These are phyloP conservation scores for Macadamia integrifolia DNA, from an alignment of 164 flowering plant genomes.

Conservation along the genomic window DNA sequence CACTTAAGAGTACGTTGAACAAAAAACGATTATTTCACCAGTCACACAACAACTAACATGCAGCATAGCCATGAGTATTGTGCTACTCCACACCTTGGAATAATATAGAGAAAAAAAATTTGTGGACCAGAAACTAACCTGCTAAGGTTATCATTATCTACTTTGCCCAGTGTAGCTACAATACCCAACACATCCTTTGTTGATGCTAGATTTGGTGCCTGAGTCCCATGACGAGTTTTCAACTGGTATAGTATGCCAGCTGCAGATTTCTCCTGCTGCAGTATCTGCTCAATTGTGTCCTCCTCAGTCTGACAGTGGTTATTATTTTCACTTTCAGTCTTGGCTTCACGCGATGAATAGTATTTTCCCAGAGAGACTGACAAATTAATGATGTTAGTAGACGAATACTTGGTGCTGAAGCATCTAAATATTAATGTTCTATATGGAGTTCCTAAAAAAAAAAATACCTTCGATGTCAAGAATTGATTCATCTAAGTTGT, in stretches of 20 bases:
- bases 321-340: conserved; percentile 19
- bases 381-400: conserved; percentile 11
- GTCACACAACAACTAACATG: not conserved
- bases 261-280: conserved; percentile 62
- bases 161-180: conserved; percentile 74
- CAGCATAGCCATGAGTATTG: not conserved
- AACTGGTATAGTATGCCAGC: conserved; percentile 60
- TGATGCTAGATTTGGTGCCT: conserved; percentile 32
- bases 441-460: not conserved
- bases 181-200: conserved; percentile 66
- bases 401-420: not conserved
- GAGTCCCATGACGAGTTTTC: conserved; percentile 35
- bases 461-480: conserved; percentile 67
- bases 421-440: not conserved
- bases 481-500: conserved; percentile 56
- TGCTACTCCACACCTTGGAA: not conserved
- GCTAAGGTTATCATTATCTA: conserved; percentile 74
- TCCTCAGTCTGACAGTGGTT: conserved; percentile 36
- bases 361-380: conserved; percentile 52
- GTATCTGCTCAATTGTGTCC: conserved; percentile 41
- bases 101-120: conserved; percentile 1
- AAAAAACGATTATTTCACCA: no score
- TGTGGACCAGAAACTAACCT: conserved; percentile 35
- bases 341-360: conserved; percentile 32
- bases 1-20: no score